Evolutionary conservation across 2,329 filamentous ascomycete species (phyloP), one percentile per base, ranked within the genome.

Genomic region (Tolypocladium guangdongense): DNA sequence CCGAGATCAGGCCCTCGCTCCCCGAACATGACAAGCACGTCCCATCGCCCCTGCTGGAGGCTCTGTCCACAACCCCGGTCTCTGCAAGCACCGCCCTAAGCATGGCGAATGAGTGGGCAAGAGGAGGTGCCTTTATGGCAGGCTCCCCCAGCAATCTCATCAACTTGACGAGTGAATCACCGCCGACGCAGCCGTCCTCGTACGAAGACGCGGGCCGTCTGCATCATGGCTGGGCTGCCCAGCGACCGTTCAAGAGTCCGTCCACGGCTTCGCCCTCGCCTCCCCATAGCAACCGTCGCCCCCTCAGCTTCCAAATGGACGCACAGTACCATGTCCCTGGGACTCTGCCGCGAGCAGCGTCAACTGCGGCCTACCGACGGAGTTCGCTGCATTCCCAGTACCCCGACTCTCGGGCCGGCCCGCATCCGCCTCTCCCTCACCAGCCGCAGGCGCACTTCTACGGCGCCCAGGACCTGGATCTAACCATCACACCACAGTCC

Each of bases 381-480:
- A 73, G 72, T 62, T 79, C 77, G 16, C 67, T 78, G 56, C 75
- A 81, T 52, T 78, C 79, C 8, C 75, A 77, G 49, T 72, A 74
- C 54, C 69, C 72, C 33, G 68, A 72, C 36, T 72, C 73, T 14
- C 76, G 79, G 53, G 66, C 67, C 54, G 63, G 69, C 56, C 66
- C 74, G 12, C 58, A 81, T 51, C 82, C 82, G n/a, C 85, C 86
- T 3, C 78, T 86, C 11, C 87, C 88, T 4, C 87, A 91, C 64
- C 81, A 89, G 55, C 78, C 84, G 1, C 88, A 91, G 66, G 70
- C 87, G 20, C 87, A 91, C 69, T 92, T 88, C 67, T 90, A 90
- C 65, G 80, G 84, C 46, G 78, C 83, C 0, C 86, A 87, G 1
- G 86, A 91, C 58, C 75, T 91, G 35, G 86, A 92, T 59, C 74